A percentile compares a stretch with the other conserved stretches of the same genome.
Conservation (phyloP, 2,329 filamentous ascomycete genomes). For the Chrysoporthe austroafricana region DNA sequence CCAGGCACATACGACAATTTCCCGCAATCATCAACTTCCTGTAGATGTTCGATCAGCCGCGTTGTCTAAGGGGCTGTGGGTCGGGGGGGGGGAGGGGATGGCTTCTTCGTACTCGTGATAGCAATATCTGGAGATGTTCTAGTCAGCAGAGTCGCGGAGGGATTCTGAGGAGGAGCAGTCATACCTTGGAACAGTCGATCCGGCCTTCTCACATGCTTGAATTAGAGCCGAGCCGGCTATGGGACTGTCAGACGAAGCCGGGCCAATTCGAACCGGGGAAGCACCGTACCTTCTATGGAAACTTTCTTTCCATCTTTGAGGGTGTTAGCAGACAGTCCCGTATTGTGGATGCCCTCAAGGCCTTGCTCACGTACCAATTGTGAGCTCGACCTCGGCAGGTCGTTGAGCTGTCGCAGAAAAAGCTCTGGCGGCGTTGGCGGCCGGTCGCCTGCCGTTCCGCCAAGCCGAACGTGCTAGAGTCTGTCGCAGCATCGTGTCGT, state of each 20-base stretch:
- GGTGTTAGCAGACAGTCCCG: slow-evolving; percentile 37
- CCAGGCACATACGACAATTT: slow-evolving; percentile 99
- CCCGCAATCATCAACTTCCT: slow-evolving; percentile 98
- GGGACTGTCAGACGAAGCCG: slow-evolving; percentile 29
- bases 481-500: slow-evolving; percentile 71
- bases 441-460: slow-evolving; percentile 61
- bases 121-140: slow-evolving; percentile 73
- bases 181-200: slow-evolving; percentile 82
- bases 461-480: slow-evolving; percentile 70
- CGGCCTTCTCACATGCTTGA: slow-evolving; percentile 98
- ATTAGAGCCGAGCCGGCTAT: slow-evolving; percentile 94
- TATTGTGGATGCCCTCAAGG: slow-evolving; percentile 21
- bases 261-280: slow-evolving; percentile 27
- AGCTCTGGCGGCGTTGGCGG: slow-evolving; percentile 67
- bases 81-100: slow-evolving; percentile 36
- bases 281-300: slow-evolving; percentile 83
- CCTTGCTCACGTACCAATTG: slow-evolving; percentile 70
- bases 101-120: slow-evolving; percentile 83
- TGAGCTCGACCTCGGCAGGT: slow-evolving; percentile 93
- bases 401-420: slow-evolving; percentile 82
- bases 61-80: slow-evolving; percentile 27
- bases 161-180: slow-evolving; percentile 32
- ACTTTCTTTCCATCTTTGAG: slow-evolving; percentile 91
- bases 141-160: slow-evolving; percentile 26
- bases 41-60: slow-evolving; percentile 46